Evolutionary conservation across 306 rosid genomes (phyloP).

Genomic region (Quercus ilex): DNA sequence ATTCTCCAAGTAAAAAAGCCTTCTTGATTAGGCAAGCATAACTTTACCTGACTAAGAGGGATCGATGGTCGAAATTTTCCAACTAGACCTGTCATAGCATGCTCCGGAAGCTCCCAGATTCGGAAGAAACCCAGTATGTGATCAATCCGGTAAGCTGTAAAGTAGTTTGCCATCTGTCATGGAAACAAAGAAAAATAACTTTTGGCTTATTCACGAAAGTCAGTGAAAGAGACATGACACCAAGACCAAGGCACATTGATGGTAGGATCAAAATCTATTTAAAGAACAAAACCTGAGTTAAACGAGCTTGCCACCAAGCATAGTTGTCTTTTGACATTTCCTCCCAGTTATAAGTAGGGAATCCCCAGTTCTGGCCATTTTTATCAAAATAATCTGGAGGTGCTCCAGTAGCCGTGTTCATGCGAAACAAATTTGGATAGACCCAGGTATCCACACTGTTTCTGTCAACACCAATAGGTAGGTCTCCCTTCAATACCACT

Average conservation of each 20-base stretch:
- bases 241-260: background rate
- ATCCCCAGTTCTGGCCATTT: slow-evolving; percentile 99
- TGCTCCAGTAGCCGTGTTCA: slow-evolving; percentile 96
- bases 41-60: slow-evolving; percentile 78
- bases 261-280: slow-evolving; percentile 1
- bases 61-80: slow-evolving; percentile 98
- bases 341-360: slow-evolving; percentile 99
- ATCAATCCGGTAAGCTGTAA: slow-evolving; percentile 94
- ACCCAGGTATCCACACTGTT: slow-evolving; percentile 99
- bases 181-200: slow-evolving; percentile 33
- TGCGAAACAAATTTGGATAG: slow-evolving; percentile 80
- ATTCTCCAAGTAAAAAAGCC: slow-evolving; percentile 10
- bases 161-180: slow-evolving; percentile 90
- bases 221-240: slow-evolving; percentile 2
- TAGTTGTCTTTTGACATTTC: slow-evolving; percentile 96
- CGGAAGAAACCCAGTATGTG: slow-evolving; percentile 96
- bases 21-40: slow-evolving; percentile 9
- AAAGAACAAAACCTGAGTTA: slow-evolving; percentile 73
- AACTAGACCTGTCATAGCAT: slow-evolving; percentile 79
- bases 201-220: slow-evolving; percentile 20
- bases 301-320: slow-evolving; percentile 95
- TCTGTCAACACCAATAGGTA: slow-evolving; percentile 95
- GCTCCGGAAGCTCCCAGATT: slow-evolving; percentile 98
- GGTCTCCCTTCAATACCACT: slow-evolving; percentile 93
- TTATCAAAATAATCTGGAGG: slow-evolving; percentile 99